Percentiles rank a stretch among this genome's conserved stretches.
phyloP scores from a whole-genome alignment of 2,329 filamentous ascomycete genomes.

The Aschersonia sp. region DNA sequence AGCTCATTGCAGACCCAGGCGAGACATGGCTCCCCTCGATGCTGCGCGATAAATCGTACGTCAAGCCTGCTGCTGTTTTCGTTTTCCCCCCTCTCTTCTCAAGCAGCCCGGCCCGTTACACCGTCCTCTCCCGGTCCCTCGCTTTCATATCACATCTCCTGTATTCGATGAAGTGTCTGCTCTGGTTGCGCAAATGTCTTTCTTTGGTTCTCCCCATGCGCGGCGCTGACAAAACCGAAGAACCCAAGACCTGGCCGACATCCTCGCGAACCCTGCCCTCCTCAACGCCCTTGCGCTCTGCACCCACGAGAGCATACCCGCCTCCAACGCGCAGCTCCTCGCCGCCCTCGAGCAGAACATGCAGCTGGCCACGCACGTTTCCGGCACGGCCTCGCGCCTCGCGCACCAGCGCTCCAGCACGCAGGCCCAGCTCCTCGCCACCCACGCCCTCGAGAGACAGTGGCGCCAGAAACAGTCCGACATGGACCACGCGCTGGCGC shows the following conservation, averaged over 20 bases:
- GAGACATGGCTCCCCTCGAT: conserved; percentile 67
- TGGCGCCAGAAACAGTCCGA: conserved; percentile 81
- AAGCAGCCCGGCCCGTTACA: neutral
- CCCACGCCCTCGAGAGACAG: conserved; percentile 79
- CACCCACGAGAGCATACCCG: conserved; percentile 55
- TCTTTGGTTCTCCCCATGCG: neutral
- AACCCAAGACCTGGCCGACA: conserved; percentile 62
- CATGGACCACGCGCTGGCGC: conserved; percentile 71
- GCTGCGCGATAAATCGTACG: conserved; percentile 71
- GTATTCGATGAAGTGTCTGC: neutral
- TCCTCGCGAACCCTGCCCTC: conserved; percentile 49
- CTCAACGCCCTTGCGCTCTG: conserved; percentile 62
- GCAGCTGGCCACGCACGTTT: conserved; percentile 48
- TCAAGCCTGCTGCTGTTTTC: conserved; percentile 4
- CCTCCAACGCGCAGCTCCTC: conserved; percentile 50
- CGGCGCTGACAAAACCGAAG: conserved; percentile 23
- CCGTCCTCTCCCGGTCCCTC: no score
- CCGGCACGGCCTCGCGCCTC: conserved; percentile 42
- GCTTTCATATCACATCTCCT: no score
- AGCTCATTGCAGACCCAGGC: conserved; percentile 37
- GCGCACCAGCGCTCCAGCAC: conserved; percentile 51
- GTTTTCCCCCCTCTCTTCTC: conserved; percentile 3
- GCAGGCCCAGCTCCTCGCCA: conserved; percentile 67
- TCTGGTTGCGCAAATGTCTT: neutral
- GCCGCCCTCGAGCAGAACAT: conserved; percentile 57